These are phyloP conservation scores for Pseudozyma sp. DNA, from an alignment of 1,284 basidiomycete species.

Conservation along the genomic window DNA sequence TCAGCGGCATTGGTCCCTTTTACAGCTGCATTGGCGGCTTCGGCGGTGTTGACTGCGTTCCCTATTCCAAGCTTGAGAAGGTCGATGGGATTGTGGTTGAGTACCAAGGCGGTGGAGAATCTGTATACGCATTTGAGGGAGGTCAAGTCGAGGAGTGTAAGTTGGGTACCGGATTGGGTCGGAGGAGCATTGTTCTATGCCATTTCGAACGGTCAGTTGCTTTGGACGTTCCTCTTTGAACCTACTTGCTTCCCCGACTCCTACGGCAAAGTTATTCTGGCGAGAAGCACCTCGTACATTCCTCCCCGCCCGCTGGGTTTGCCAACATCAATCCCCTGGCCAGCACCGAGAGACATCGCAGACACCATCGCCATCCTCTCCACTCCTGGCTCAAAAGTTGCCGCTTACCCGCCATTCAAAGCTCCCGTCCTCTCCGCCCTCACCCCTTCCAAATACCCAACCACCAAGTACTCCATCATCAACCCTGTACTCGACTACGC, in stretches of 20 bases:
- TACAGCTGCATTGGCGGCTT: constrained; percentile 25
- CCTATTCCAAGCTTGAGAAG: constrained; percentile 35
- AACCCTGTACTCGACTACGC: constrained; percentile 62
- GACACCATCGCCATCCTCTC: constrained; percentile 55
- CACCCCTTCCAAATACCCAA: constrained; percentile 51
- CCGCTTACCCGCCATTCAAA: constrained; percentile 58
- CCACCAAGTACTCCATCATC: constrained; percentile 46
- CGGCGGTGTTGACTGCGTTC: constrained; percentile 33
- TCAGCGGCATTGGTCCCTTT: constrained; percentile 48
- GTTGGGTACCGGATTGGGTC: constrained; percentile 58
- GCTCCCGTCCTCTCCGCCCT: constrained; percentile 60
- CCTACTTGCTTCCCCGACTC: constrained; percentile 50
- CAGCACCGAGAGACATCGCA: constrained; percentile 43
- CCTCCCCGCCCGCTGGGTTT: constrained; percentile 55
- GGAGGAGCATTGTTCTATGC: constrained; percentile 58
- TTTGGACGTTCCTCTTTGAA: constrained; percentile 62
- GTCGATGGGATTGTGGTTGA: constrained; percentile 42
- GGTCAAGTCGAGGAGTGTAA: constrained; percentile 21
- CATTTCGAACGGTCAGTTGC: constrained; percentile 59
- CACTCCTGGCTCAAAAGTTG: constrained; percentile 39
- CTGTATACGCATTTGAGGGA: constrained; percentile 37
- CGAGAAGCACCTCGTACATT: constrained; percentile 56
- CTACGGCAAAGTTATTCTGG: constrained; percentile 50
- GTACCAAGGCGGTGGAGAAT: constrained; percentile 46
- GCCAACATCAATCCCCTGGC: constrained; percentile 55